Conservation (phyloP, 176 grass and related monocot genomes). For the Rhynchospora tenuis region DNA sequence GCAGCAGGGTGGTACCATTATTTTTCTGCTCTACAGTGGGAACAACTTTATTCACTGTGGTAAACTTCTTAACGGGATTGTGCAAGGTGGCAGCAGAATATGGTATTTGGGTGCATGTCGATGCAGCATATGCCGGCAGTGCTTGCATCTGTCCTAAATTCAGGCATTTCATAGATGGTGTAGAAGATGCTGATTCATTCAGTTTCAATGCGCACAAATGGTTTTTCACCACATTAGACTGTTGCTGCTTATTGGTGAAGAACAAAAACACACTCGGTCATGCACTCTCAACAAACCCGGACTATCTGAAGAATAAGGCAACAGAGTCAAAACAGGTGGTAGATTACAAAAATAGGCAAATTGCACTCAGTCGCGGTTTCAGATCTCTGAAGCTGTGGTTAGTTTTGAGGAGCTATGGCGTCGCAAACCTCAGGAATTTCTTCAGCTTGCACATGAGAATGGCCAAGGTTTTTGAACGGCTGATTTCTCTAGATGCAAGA, state of each 20-base stretch:
- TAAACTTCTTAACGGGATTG: slow-evolving; percentile 29
- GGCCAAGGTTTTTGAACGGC: slow-evolving; percentile 40
- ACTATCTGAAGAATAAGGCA: slow-evolving; percentile 43
- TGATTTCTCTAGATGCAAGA: slow-evolving; percentile 34
- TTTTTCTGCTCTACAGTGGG: slow-evolving; percentile 46
- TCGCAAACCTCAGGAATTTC: slow-evolving; percentile 33
- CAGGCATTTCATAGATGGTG: slow-evolving; percentile 57
- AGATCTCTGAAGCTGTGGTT: slow-evolving; percentile 69
- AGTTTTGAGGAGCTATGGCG: slow-evolving; percentile 54
- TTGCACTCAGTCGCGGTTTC: slow-evolving; percentile 52
- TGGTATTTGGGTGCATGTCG: slow-evolving; percentile 55
- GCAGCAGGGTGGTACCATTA: slow-evolving; percentile 18
- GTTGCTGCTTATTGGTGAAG: slow-evolving; percentile 57
- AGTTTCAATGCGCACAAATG: slow-evolving; percentile 89
- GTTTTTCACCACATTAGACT: slow-evolving; percentile 65
- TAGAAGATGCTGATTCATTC: slow-evolving; percentile 83
- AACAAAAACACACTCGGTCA: slow-evolving; percentile 11
- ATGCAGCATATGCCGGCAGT: slow-evolving; percentile 87
- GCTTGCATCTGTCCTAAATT: slow-evolving; percentile 71
- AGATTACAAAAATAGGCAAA: slow-evolving; percentile 74
- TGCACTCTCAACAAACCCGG: slow-evolving; percentile 51
- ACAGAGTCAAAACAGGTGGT: slow-evolving; percentile 39
- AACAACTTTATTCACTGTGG: slow-evolving; percentile 28
- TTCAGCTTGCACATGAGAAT: slow-evolving; percentile 16
- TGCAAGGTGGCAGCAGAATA: slow-evolving; percentile 14